Evolutionary conservation across 2,329 filamentous ascomycete species (phyloP).

Genomic region (Colletotrichum trifolii): DNA sequence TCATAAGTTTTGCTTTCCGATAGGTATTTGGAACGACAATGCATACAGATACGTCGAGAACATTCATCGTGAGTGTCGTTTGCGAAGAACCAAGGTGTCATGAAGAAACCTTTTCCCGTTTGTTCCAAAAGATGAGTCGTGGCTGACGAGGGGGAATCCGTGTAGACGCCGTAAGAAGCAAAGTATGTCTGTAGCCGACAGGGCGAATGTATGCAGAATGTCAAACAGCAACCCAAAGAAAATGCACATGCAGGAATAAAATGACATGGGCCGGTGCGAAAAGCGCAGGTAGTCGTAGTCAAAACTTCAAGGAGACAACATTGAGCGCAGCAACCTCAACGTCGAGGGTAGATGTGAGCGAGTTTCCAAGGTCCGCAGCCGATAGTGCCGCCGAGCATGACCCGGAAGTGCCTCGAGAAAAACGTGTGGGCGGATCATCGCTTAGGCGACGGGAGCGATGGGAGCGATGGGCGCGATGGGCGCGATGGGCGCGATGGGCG

Average conservation of each 20-base stretch:
- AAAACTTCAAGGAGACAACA: slow-evolving; percentile 22
- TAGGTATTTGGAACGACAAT: slow-evolving; percentile 22
- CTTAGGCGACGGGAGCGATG: slow-evolving; percentile 55
- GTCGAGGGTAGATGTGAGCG: no score
- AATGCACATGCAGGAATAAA: slow-evolving; percentile 24
- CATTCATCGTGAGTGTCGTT: slow-evolving; percentile 38
- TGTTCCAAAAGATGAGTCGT: slow-evolving; percentile 43
- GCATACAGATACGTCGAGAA: slow-evolving; percentile 35
- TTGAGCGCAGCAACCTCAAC: background rate
- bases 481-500: no score
- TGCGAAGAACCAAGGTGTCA: slow-evolving; percentile 33
- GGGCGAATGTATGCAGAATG: slow-evolving; percentile 36
- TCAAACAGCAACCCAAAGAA: slow-evolving; percentile 31
- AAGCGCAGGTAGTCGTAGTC: slow-evolving; percentile 26
- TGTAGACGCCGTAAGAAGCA: slow-evolving; percentile 43
- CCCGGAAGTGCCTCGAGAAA: slow-evolving; percentile 11
- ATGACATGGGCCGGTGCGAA: slow-evolving; percentile 10
- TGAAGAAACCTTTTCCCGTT: slow-evolving; percentile 39
- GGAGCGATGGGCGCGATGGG: slow-evolving; percentile 39
- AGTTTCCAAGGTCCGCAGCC: background rate
- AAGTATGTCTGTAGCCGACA: slow-evolving; percentile 34
- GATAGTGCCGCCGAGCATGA: background rate
- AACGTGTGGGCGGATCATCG: slow-evolving; percentile 1
- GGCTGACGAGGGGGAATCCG: slow-evolving; percentile 41
- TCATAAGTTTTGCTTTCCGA: slow-evolving; percentile 28